Percentiles rank a stretch among this genome's conserved stretches.
phyloP scores from a whole-genome alignment of 345 rosid species.

The Brassica juncea region DNA sequence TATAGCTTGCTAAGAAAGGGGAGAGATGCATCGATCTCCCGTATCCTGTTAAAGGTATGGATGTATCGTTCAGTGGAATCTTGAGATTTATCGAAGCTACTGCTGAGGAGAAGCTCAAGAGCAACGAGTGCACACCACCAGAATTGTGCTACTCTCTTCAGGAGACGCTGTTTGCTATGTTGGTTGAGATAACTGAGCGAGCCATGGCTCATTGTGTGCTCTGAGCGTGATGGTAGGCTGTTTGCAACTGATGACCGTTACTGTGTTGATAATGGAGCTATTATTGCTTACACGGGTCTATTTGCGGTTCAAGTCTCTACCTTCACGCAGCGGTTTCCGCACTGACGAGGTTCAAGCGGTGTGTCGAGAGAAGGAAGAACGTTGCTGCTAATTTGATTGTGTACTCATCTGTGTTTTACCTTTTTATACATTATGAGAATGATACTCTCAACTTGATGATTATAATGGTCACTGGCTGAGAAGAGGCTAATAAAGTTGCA shows the following conservation, averaged over 20 bases:
- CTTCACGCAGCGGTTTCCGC: conserved; percentile 84
- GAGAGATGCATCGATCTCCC: conserved; percentile 87
- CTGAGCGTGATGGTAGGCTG: conserved; percentile 73
- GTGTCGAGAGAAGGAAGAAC: conserved; percentile 67
- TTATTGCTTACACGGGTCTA: conserved; percentile 94
- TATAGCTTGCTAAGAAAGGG: conserved; percentile 94
- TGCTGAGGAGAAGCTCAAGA: conserved; percentile 79
- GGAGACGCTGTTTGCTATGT: conserved; percentile 93
- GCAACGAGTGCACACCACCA: conserved; percentile 81
- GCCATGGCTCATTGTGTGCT: conserved; percentile 99
- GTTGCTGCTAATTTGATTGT: not conserved
- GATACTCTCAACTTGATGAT: not conserved
- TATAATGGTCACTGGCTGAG: too few relatives aligned
- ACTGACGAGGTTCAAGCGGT: conserved; percentile 96
- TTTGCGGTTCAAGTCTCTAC: conserved; percentile 79
- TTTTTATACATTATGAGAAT: conserved; percentile 1
- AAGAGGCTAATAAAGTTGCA: too few relatives aligned
- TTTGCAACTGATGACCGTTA: conserved; percentile 93
- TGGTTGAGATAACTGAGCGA: conserved; percentile 95
- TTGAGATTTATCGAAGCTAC: conserved; percentile 84
- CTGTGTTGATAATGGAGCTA: conserved; percentile 93
- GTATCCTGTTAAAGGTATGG: conserved; percentile 93
- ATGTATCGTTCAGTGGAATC: conserved; percentile 93
- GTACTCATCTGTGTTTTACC: too few relatives aligned
- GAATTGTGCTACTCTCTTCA: conserved; percentile 95